Base-by-base conservation (phyloP, 2,329 filamentous ascomycete species). In the Claviceps pazoutovae region DNA sequence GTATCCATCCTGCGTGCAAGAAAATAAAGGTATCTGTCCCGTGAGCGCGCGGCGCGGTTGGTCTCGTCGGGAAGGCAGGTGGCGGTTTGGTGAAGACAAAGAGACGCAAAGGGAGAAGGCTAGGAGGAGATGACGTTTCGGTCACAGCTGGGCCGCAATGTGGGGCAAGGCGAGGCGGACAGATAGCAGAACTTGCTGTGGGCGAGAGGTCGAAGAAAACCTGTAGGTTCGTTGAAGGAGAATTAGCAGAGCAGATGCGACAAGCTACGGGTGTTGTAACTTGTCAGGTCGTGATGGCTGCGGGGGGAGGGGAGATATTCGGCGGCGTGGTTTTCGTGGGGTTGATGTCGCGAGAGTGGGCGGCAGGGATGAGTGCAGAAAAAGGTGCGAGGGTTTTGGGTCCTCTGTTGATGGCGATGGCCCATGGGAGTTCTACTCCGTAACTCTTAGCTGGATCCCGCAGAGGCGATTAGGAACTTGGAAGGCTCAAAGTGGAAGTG, bases 1-100 rank as follows among this genome's bases (percentile, higher is more conserved):
- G 89, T 95, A 71, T 98, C 91, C 89, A 96, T 95, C 57, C 9
- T 34, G 30, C 30, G 30, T 34, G 19, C 30, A 34, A 34, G 30
- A 34, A 11, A 11, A 51, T 52, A 50, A 52, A 49, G 48, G 42
- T 30, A 54, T 50, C 7, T 49, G 54, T 54, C 51, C 54, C 56
- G 56, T 34, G 30, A 34, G 47, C 43, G 52, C 54, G 54, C 50
- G 53, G 50, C 54, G 57, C 51, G 54, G 51, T 34, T 34, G 30
- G 30, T 50, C 53, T 56, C 54, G 53, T 51, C 48, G 50, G 56
- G 55, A 56, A 47, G 46, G 49, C 53, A 23, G 19, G 41, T 21
- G 41, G 41, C 19, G 41, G 19, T 11, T 34, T 34, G 30, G 30
- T 34, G 30, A 34, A 34, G 30, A 34, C 30, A 34, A 34, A 34